Base-by-base conservation (phyloP, 1,139 yeast genomes). In the Lodderomyces beijingensis region DNA sequence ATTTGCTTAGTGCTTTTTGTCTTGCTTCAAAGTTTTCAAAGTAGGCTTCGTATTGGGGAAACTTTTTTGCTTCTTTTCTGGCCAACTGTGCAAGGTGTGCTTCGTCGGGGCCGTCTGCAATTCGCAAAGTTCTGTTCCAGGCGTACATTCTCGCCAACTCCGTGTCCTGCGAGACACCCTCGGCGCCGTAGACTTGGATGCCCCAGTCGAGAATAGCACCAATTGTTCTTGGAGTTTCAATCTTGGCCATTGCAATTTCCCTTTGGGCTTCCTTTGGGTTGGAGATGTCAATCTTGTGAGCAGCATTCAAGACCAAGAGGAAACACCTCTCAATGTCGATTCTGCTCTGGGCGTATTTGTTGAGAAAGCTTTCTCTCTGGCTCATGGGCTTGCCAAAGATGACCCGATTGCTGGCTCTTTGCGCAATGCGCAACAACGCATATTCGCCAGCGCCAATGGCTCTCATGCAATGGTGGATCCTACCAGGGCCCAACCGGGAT, bases 41-140 rank as follows among this genome's bases (percentile, higher is more conserved):
- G 42, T 51, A 68, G 26, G 48, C 50, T 38, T 64, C 69, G 14
- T 60, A 62, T 12, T 43, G 39, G 5, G 45, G 41, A 33, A 62
- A 65, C 33, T 46, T 46, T 45, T 65, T 65, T 20, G 64, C 56
- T 39, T 69, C 72, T 28, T 58, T 53, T 36, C 75, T 60, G 8
- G 76, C 85, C 45, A 79, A 62, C 55, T 79, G 86, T 43, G 63
- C 62, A 53, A 77, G 59, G 52, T 80, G 86, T 5, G 82, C 82
- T 55, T 79, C 87, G 57, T 79, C 87, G 2, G 88, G 87, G 6
- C 87, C 86, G 51, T 80, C 88, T 12, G 87, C 86, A 39, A 79
- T 75, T 40, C 86, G 62, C 38, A 79, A 65, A 25, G 82, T 77
- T 53, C 87, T 65, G 39, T 74, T 65, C 40, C 58, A 57, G 19